Base-by-base conservation (phyloP, 1,284 basidiomycete species). In the Rhodotorula sp. region DNA sequence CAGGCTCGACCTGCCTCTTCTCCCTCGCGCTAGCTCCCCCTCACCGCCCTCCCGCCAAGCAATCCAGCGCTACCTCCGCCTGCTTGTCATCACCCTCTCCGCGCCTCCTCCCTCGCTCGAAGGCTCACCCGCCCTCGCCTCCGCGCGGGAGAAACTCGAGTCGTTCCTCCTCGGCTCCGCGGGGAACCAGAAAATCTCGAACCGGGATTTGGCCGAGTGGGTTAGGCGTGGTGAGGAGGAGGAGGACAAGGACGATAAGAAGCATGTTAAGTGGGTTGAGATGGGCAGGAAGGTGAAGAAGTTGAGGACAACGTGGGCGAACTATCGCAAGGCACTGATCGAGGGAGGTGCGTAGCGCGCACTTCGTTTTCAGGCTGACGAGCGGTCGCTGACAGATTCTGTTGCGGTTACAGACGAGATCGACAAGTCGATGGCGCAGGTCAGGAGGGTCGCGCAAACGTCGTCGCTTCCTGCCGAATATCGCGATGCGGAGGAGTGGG, bases 401-500 rank as follows among this genome's bases (percentile, higher is more conserved):
- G 11, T 10, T 44, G 39, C 39, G 39, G 39, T 17, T 10, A 44
- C 57, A 72, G 69, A 67, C 36, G 74, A 75, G 60, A 46, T 75
- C 32, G 70, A 75, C 66, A 61, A 67, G 30, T 53, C 72, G n/a
- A 51, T 74, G 49, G 48, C 22, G 8, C 63, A 66, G 34, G 61
- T 66, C 22, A 51, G 29, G 36, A 68, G 53, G 59, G 39, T 27
- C 8, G 19, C 44, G 8, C 27, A 36, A 22, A 11, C 68, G 59
- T 58, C 63, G 24, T 36, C 34, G 7, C 68, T 75, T 10, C 74
- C 74, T 13, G 34, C 62, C 13, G 47, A 54, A 19, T 64, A 75
- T 54, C 58, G 63, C 19, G 70, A 74, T 7, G 71, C 74, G 2
- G 63, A 74, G 49, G 68, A 74, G 34, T 75, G 69, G 70, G 74